Evolutionary conservation across 345 rosid genomes (phyloP).

Genomic region (Brassica nigra): DNA sequence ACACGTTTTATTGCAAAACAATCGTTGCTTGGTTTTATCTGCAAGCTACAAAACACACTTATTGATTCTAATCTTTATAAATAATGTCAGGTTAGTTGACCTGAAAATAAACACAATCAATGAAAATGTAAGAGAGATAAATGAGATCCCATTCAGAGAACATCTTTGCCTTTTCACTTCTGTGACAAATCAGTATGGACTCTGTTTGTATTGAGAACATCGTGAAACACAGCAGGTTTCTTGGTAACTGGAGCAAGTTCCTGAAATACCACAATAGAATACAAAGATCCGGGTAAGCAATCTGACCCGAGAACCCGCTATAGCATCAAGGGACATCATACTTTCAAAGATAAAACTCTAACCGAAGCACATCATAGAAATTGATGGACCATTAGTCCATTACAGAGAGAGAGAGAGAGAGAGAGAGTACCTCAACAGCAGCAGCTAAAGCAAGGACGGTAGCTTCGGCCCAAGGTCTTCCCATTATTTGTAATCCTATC

Average conservation of each 20-base stretch:
- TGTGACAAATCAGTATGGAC: neutral
- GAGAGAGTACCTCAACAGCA: constrained; percentile 61
- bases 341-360: neutral
- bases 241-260: constrained; percentile 61
- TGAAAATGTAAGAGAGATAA: neutral
- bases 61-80: constrained; percentile 8
- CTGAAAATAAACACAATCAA: neutral
- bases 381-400: neutral
- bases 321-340: neutral
- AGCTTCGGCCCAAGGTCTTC: constrained; percentile 90
- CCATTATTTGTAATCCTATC: constrained; percentile 76
- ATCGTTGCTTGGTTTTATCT: neutral
- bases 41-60: neutral
- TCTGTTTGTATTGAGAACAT: constrained; percentile 49
- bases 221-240: constrained; percentile 62
- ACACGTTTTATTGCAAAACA: neutral
- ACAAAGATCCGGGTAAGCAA: neutral
- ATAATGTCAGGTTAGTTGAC: neutral
- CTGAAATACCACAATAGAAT: constrained; percentile 40
- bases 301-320: neutral
- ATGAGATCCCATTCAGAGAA: neutral
- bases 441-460: constrained; percentile 66
- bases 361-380: neutral
- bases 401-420: neutral
- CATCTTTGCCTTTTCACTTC: constrained; percentile 3